phyloP scores from a whole-genome alignment of 2,329 filamentous ascomycete genomes.

The Myriosclerotinia duriaeana region DNA sequence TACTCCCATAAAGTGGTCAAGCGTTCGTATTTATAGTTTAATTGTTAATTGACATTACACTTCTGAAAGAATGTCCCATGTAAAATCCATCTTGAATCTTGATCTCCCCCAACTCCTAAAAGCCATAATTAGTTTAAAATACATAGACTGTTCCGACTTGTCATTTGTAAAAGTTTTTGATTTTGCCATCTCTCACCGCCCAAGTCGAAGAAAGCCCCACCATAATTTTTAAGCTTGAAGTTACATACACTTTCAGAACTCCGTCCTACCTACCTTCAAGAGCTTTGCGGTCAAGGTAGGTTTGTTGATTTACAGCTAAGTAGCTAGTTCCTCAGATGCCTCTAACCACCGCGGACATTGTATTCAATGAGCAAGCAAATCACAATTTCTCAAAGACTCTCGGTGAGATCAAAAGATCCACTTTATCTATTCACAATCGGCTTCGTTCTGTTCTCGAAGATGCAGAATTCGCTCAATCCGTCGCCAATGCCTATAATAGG shows the following conservation, averaged over 20 bases:
- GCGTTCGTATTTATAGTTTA: no score
- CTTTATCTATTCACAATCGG: conserved; percentile 77
- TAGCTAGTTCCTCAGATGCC: conserved; percentile 30
- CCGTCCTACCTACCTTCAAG: not conserved
- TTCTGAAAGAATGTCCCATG: not conserved
- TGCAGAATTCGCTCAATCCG: conserved; percentile 67
- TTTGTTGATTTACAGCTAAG: not conserved
- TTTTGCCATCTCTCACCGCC: conserved; percentile 18
- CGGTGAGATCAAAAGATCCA: conserved; percentile 70
- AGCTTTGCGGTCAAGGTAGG: not conserved
- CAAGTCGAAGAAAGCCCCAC: not conserved
- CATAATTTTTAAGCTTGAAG: conserved; percentile 5
- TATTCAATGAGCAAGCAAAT: conserved; percentile 50
- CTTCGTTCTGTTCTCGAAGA: conserved; percentile 76
- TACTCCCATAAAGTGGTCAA: not conserved
- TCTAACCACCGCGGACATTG: conserved; percentile 47
- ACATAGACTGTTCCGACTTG: no score
- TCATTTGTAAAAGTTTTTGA: not conserved
- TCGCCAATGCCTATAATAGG: conserved; percentile 55
- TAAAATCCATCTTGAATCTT: no score
- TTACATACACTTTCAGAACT: not conserved
- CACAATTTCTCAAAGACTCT: conserved; percentile 70
- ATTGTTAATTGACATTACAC: conserved; percentile 3
- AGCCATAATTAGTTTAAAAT: no score
- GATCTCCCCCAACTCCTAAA: no score